Evolutionary conservation across 257 asterid species (phyloP), one percentile per base, ranked within the genome.

Genomic region (Hygrophila difformis): DNA sequence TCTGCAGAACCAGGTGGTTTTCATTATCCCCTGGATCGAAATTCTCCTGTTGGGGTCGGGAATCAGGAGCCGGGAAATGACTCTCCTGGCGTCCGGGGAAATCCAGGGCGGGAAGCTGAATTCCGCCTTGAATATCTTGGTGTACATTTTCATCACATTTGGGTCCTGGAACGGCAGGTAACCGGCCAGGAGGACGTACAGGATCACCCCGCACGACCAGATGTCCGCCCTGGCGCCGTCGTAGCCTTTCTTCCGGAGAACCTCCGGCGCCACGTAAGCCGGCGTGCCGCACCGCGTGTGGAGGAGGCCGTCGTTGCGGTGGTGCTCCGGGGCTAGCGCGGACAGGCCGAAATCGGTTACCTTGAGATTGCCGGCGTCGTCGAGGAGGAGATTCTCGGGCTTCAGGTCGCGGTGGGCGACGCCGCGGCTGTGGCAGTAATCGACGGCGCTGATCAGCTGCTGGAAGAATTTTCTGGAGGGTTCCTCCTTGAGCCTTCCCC

Each of bases 261-360:
- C 91, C 43, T 85, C 95, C 9, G 95, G 95, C 0, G 93, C 84
- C 4, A 81, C 93, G 35, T 84, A 84, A 18, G 95, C 87, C 5
- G 95, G 95, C 0, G 95, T 81, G 1, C 95, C 95, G 18, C 95
- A 85, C 66, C 54, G 81, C 1, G 95, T 85, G 67, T 85, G 95
- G 22, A 85, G 56, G 28, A 85, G 66, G 8, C 91, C 95, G 37
- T 84, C 95, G 49, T 60, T 64, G 17, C 72, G 43, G 4, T 67
- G 63, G 22, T 75, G 79, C 56, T 85, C 95, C 8, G 87, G 84
- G n/a, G n/a, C n/a, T 61, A 85, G 54, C 22, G 95, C 82, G 16
- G 95, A 85, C 1, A 85, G 38, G 20, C 95, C 95, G 33, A 85
- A 85, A 57, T 85, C 95, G 7, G 95, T 78, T 9, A 85, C 66